These are phyloP conservation scores for Candida hungchunana DNA, from an alignment of 805 yeast genomes.

Conservation along the genomic window DNA sequence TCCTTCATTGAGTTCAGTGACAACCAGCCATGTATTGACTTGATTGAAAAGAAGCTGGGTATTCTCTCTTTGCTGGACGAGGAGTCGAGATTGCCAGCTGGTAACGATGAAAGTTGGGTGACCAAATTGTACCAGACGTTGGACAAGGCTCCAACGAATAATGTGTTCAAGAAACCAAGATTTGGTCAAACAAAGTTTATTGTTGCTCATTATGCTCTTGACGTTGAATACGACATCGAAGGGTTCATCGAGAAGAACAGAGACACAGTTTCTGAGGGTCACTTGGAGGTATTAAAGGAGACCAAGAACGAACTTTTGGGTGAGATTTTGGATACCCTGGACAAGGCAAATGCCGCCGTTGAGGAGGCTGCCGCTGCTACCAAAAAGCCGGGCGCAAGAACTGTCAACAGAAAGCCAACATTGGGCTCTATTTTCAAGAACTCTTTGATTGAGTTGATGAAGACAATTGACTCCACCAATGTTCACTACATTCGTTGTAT, in stretches of 20 bases:
- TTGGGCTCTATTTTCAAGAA: slow-evolving; percentile 91
- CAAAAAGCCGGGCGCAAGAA: slow-evolving; percentile 37
- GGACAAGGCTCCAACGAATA: slow-evolving; percentile 69
- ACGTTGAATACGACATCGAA: slow-evolving; percentile 85
- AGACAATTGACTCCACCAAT: slow-evolving; percentile 87
- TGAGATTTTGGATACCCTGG: slow-evolving; percentile 62
- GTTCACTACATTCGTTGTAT: slow-evolving; percentile 97
- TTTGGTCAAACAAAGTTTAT: slow-evolving; percentile 89
- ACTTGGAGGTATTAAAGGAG: slow-evolving; percentile 73
- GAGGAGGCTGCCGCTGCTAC: slow-evolving; percentile 29
- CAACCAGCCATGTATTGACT: slow-evolving; percentile 92
- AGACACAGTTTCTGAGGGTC: slow-evolving; percentile 96
- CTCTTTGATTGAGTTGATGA: slow-evolving; percentile 89
- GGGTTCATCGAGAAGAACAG: slow-evolving; percentile 96
- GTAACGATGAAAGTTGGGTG: slow-evolving; percentile 88
- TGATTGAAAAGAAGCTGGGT: slow-evolving; percentile 88
- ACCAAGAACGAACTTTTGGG: slow-evolving; percentile 63
- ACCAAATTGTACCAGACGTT: slow-evolving; percentile 84
- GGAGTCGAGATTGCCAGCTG: slow-evolving; percentile 92
- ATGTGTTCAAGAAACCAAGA: slow-evolving; percentile 86
- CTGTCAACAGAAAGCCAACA: slow-evolving; percentile 76
- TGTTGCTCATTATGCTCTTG: slow-evolving; percentile 91
- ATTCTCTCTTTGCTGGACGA: slow-evolving; percentile 86
- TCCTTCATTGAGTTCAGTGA: slow-evolving; percentile 93
- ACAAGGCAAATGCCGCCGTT: slow-evolving; percentile 38